Conservation (phyloP, 345 rosid genomes). For the Citrus glauca region DNA sequence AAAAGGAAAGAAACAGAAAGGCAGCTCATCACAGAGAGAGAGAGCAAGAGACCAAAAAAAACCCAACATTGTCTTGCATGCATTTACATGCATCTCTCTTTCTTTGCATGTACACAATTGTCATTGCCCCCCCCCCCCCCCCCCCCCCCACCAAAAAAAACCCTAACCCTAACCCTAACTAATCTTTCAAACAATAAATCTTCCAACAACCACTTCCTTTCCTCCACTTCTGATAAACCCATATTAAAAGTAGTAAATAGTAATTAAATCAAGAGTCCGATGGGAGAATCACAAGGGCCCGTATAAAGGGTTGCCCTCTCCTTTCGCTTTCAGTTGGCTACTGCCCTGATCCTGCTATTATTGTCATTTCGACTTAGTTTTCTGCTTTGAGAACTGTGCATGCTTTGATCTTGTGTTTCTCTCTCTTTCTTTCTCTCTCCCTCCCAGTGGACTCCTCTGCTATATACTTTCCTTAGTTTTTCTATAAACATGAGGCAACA, state of each 20-base stretch:
- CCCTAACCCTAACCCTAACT: constrained; percentile 16
- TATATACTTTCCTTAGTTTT: constrained; percentile 24
- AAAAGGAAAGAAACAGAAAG: constrained; percentile 27
- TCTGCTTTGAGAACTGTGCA: constrained; percentile 48
- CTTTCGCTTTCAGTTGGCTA: constrained; percentile 41
- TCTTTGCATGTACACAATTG: constrained; percentile 25
- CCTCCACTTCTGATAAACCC: constrained; percentile 1
- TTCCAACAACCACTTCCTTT: constrained; percentile 23
- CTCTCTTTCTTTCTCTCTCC: constrained; percentile 6
- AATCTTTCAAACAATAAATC: constrained; percentile 22
- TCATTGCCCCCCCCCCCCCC: constrained; percentile 34
- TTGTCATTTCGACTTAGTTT: constrained; percentile 33
- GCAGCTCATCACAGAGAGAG: background rate
- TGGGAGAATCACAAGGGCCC: constrained; percentile 1
- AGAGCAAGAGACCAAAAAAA: background rate
- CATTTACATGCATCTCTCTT: constrained; percentile 23
- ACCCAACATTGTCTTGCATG: constrained; percentile 33
- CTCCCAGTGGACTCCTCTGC: background rate
- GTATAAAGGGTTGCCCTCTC: constrained; percentile 14
- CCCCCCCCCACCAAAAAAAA: constrained; percentile 31
- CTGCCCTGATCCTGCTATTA: constrained; percentile 31
- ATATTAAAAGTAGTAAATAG: background rate
- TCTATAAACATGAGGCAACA: constrained; percentile 19
- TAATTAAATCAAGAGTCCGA: background rate
- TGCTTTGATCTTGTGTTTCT: constrained; percentile 14